Base-by-base conservation (phyloP, 495 filamentous ascomycete genomes). In the Copromyces sp. region DNA sequence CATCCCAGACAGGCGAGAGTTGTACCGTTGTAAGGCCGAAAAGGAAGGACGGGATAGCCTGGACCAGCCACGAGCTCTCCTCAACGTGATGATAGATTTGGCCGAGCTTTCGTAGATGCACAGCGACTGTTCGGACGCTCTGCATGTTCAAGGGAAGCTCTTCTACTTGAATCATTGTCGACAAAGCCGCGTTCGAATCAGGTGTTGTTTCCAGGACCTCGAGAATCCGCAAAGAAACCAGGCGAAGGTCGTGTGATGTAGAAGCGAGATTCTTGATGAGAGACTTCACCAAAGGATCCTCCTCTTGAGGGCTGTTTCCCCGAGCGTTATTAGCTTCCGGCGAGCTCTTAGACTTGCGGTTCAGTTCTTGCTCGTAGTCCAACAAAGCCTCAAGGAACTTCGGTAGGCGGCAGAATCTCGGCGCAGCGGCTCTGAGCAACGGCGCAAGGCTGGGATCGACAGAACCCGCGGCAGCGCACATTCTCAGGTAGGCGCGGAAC, bases 11-110 rank as follows among this genome's bases (percentile, higher is more conserved):
- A 17, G 91, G 92, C 6, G 93, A 84, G 71, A 97, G 83, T 74
- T 90, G 92, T 69, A 95, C 89, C 4, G 94, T 95, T 70, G 97
- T 87, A 75, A 98, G 87, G 53, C 94, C 95, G 78, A 98, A 98
- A 76, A 92, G 90, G 75, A 94, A 98, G 16, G 89, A 84, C 1
- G 94, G 92, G 39, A 98, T 86, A 7, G 94, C 85, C 74, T 84
- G 85, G 39, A 87, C 82, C 76, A 97, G 84, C 90, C 91, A 94
- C 14, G 84, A 86, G 68, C 86, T 85, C 77, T 74, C 83, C 75
- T 69, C 87, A 76, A 80, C 83, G 79, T 71, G 87, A 77, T 81
- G 89, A 92, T 76, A 90, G 75, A 72, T 87, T 78, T 68, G 89
- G 84, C 81, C 82, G 39, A 98, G 86, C 75, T 91, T 93, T 41